Evolutionary conservation across 495 filamentous ascomycete genomes (phyloP), one percentile per base, ranked within the genome.

Genomic region (Astrothelium subdiscretum): DNA sequence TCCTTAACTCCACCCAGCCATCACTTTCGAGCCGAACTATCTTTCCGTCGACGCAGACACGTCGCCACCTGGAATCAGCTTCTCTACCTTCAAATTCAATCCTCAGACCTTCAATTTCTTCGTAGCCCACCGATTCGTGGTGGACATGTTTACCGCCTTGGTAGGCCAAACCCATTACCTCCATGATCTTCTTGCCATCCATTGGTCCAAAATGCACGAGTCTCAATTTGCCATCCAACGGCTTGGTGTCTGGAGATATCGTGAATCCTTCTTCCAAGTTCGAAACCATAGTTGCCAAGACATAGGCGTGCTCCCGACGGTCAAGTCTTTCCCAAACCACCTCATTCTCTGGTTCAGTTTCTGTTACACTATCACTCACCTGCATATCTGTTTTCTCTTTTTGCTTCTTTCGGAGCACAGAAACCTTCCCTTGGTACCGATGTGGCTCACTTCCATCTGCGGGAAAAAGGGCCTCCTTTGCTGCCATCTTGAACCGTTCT

Each of bases 31-130:
- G 70, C 60, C 79, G 80, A 11, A 95, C 80, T 65, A 95, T 92
- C 62, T 85, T 88, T 13, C 92, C 92, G 75, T 97, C 92, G 26
- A 97, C 76, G 69, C 92, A 97, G 1, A 95, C 81, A 63, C 90
- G 82, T 62, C 91, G 76, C 91, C 90, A 96, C 64, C 83, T 77
- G 44, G 82, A 69, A 57, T 87, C 82, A 32, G 70, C 77, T 51
- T 84, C 77, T 15, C 69, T 62, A 66, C 92, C 86, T 10, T 78
- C 62, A 40, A 95, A 84, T 35, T 84, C 78, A 31, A 96, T 82
- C 51, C 77, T 78, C 26, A 92, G 51, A 26, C 80, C 79, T 2
- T 85, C 81, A 43, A 90, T 74, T 27, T 79, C 75, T 22, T 83
- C 79, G 71, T 96, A 96, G 0, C 79, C 78, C 1, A 92, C 87